Conservation (phyloP, 148 eudicot species). For the Linanthus parryae region DNA sequence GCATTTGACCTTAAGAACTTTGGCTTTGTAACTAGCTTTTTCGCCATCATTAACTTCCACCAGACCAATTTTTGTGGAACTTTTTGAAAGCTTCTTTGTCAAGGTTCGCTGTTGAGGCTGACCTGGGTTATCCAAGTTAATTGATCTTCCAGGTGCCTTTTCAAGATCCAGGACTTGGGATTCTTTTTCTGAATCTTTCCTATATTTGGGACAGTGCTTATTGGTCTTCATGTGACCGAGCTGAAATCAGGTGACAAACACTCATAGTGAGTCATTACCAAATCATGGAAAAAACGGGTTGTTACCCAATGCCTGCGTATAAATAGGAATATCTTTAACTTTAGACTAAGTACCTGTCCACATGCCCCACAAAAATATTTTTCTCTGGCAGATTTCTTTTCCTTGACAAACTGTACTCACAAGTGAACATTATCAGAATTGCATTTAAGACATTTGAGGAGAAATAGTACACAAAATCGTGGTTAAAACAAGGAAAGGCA, state of each 20-base stretch:
- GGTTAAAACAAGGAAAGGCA: too few relatives aligned
- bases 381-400: slow-evolving; percentile 93
- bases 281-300: too few relatives aligned
- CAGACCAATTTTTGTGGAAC: slow-evolving; percentile 23
- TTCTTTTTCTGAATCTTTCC: slow-evolving; percentile 67
- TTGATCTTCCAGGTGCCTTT: slow-evolving; percentile 41
- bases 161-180: slow-evolving; percentile 51
- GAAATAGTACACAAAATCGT: too few relatives aligned
- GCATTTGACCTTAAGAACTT: slow-evolving; percentile 79
- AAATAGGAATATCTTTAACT: neutral
- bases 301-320: too few relatives aligned
- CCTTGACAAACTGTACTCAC: slow-evolving; percentile 52
- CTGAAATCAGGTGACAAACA: slow-evolving; percentile 28
- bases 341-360: slow-evolving; percentile 68
- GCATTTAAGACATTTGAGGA: too few relatives aligned
- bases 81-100: slow-evolving; percentile 36
- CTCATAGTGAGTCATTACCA: neutral
- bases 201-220: slow-evolving; percentile 84
- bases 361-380: slow-evolving; percentile 96
- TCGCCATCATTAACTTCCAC: slow-evolving; percentile 61
- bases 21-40: slow-evolving; percentile 53
- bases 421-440: slow-evolving; percentile 7
- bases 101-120: slow-evolving; percentile 25
- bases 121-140: slow-evolving; percentile 30
- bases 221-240: slow-evolving; percentile 98